These are phyloP conservation scores for Pyracantha coccinea DNA, from an alignment of 331 rosid species.

Conservation along the genomic window DNA sequence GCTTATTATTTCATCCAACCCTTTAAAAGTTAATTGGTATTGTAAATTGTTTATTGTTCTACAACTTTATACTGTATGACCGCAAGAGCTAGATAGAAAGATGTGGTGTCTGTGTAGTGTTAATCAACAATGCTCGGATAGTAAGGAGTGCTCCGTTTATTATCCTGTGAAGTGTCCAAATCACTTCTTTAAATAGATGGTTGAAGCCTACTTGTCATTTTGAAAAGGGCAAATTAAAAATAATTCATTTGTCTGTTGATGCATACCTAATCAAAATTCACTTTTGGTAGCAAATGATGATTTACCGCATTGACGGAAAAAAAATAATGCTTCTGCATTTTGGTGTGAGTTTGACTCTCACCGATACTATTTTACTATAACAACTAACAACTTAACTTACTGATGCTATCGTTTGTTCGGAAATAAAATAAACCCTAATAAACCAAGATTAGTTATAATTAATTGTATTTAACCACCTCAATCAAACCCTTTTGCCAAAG, in stretches of 20 bases:
- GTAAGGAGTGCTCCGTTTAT: conserved; percentile 18
- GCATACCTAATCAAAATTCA: conserved; percentile 7
- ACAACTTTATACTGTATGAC: not conserved
- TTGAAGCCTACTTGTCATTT: not conserved
- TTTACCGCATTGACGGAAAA: no score
- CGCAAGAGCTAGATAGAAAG: not conserved
- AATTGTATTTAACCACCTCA: not conserved
- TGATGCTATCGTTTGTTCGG: no score
- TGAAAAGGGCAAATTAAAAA: not conserved
- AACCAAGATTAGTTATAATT: not conserved
- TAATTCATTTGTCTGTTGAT: not conserved
- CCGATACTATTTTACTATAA: no score
- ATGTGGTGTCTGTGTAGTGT: not conserved
- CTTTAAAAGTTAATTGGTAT: not conserved
- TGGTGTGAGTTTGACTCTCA: no score
- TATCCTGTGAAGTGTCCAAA: conserved; percentile 16
- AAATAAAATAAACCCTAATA: not conserved
- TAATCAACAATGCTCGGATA: not conserved
- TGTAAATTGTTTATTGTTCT: not conserved
- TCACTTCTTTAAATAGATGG: conserved; percentile 9
- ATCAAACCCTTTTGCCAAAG: conserved; percentile 1
- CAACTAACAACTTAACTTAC: no score
- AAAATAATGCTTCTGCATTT: no score
- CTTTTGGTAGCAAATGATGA: not conserved
- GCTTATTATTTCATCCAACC: not conserved